A percentile compares a stretch with the other conserved stretches of the same genome.
Evolutionary conservation across 2,329 filamentous ascomycete species (phyloP).

Genomic region (Chalaropsis ovoidea): DNA sequence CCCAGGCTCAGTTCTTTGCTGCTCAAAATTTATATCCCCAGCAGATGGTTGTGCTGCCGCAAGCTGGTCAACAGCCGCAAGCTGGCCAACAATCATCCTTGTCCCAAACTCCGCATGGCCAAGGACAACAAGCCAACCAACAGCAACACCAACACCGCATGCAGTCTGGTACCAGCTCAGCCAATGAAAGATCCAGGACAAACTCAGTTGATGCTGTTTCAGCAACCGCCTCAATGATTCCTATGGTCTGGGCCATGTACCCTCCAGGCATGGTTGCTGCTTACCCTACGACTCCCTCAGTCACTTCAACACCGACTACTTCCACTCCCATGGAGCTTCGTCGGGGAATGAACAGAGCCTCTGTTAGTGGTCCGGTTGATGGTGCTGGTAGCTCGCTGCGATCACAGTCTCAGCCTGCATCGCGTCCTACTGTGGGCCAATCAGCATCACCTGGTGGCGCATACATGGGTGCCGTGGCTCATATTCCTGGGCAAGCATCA

Average conservation of each 20-base stretch:
- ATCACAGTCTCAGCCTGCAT: constrained; percentile 57
- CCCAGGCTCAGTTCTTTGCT: constrained; percentile 4
- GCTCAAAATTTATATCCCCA: constrained; percentile 6
- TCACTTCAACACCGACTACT: constrained; percentile 5
- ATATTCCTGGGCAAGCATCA: constrained; percentile 26
- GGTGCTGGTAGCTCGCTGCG: constrained; percentile 45
- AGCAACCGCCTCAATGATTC: constrained; percentile 43
- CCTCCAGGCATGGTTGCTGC: neutral
- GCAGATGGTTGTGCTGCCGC: constrained; percentile 8
- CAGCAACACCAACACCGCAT: constrained; percentile 21
- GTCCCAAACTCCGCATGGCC: neutral
- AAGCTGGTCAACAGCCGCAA: neutral
- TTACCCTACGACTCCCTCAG: constrained; percentile 9
- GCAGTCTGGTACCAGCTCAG: constrained; percentile 11
- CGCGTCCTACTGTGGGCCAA: constrained; percentile 33
- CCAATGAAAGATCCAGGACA: constrained; percentile 45
- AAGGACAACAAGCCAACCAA: constrained; percentile 3
- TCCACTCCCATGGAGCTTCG: constrained; percentile 39
- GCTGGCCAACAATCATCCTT: constrained; percentile 7
- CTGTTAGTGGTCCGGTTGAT: constrained; percentile 27
- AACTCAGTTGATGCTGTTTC: constrained; percentile 55
- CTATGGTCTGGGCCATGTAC: constrained; percentile 7
- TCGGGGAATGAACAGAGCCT: constrained; percentile 47
- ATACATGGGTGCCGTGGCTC: constrained; percentile 27
- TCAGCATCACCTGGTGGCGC: constrained; percentile 9